These are phyloP conservation scores for Exophiala lecanii-corni DNA, from an alignment of 2,329 filamentous ascomycete species.

Conservation along the genomic window DNA sequence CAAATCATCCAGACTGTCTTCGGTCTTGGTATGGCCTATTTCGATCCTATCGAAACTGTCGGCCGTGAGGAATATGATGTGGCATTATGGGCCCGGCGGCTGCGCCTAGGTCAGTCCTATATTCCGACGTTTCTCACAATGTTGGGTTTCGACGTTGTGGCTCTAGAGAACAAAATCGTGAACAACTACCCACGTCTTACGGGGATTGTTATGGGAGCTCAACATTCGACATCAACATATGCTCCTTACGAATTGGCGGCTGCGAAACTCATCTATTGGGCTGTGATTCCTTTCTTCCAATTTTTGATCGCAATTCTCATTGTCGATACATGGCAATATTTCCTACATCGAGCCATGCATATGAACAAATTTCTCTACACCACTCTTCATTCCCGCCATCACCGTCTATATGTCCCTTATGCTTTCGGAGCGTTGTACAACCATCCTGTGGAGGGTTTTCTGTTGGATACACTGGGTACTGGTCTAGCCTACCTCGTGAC, in stretches of 20 bases:
- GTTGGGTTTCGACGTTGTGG: constrained; percentile 70
- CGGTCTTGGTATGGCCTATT: constrained; percentile 61
- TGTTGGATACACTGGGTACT: constrained; percentile 85
- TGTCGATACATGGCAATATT: constrained; percentile 98
- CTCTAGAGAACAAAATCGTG: constrained; percentile 70
- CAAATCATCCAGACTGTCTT: constrained; percentile 81
- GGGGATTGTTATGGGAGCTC: constrained; percentile 71
- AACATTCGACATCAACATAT: constrained; percentile 71
- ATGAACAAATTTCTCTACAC: constrained; percentile 85
- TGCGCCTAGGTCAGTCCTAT: constrained; percentile 73
- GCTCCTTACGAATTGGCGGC: constrained; percentile 73
- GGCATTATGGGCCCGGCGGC: constrained; percentile 79
- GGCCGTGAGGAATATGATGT: constrained; percentile 83
- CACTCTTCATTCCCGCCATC: constrained; percentile 89
- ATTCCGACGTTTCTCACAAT: constrained; percentile 67
- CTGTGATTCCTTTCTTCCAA: constrained; percentile 70
- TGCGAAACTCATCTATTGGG: constrained; percentile 76
- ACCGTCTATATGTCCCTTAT: constrained; percentile 95
- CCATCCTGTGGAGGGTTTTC: constrained; percentile 88
- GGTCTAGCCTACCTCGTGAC: constrained; percentile 77
- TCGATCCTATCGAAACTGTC: constrained; percentile 67
- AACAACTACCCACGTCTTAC: constrained; percentile 68
- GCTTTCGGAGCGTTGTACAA: constrained; percentile 97
- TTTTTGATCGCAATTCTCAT: constrained; percentile 69
- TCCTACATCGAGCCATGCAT: constrained; percentile 94